phyloP scores from a whole-genome alignment of 192 early-diverging fungal species.

The Backusella westeae region DNA sequence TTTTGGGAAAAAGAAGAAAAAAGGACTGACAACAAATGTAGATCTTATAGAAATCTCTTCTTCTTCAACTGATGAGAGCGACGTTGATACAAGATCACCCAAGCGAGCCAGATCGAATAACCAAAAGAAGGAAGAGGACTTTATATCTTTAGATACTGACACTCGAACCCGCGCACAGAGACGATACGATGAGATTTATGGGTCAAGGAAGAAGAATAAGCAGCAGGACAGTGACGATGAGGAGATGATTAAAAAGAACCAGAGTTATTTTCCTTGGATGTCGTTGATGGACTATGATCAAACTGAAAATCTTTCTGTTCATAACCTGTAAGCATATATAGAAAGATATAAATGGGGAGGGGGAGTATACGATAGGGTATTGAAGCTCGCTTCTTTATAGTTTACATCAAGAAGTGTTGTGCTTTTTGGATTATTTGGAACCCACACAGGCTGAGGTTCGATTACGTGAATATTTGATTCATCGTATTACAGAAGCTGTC shows the following conservation, averaged over 20 bases:
- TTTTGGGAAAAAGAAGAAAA: background rate
- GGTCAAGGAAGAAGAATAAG: background rate
- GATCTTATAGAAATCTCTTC: background rate
- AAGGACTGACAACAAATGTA: background rate
- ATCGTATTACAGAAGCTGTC: constrained; percentile 55
- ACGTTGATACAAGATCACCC: background rate
- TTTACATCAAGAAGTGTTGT: constrained; percentile 56
- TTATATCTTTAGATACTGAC: background rate
- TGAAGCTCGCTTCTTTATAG: no score
- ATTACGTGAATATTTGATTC: constrained; percentile 70
- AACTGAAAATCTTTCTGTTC: background rate
- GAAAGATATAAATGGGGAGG: no score
- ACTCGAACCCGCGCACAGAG: constrained; percentile 8
- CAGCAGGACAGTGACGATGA: background rate
- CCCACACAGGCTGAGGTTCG: constrained; percentile 79
- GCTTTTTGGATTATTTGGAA: constrained; percentile 77
- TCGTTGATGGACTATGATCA: background rate
- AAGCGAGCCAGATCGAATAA: background rate
- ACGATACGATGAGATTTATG: background rate
- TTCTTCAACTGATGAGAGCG: background rate
- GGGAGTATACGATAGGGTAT: no score
- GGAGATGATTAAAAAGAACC: background rate
- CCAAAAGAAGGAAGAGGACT: constrained; percentile 17
- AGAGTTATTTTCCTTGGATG: constrained; percentile 13
- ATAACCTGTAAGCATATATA: constrained; percentile 2